Evolutionary conservation across 306 rosid species (phyloP), one percentile per base, ranked within the genome.

Genomic region (Acacia crassicarpa): DNA sequence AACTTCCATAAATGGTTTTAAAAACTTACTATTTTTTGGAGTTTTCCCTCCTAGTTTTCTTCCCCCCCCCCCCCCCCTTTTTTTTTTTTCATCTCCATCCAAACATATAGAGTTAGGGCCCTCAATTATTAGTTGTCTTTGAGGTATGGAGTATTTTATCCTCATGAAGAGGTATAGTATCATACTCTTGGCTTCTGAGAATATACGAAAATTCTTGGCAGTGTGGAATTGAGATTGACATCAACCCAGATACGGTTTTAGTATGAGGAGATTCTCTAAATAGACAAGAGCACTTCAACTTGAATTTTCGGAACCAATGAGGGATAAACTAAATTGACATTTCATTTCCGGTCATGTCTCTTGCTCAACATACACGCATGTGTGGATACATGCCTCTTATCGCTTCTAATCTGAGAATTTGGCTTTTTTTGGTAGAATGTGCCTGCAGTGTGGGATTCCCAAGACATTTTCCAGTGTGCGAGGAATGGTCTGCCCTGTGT

Each of bases 381-480:
- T 65, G 14, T 22, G 54, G 61, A 67, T 65, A 65, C 72, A 46
- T 48, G 40, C 9, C 0, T 45, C 8, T 53, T 17, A 14, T 27
- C 32, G 67, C 67, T 80, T 45, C 59, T 74, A 58, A 44, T 83
- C 67, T 84, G 23, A 81, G 16, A 62, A 20, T 53, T 62, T 53
- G 33, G 70, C n/a, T 80, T 62, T 72, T 85, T 0, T 83, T 74
- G 80, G 62, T 78, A 95, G 99, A 83, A 93, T 93, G 94, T 95
- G 99, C 85, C 77, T 95, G 90, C 99, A 87, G 83, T 95, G 99
- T 84, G 99, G 99, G 74, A 86, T 93, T 76, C 99, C 99, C 15
- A 92, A 93, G 83, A 93, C 99, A 27, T 95, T 14, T 90, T 87
- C 99, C 16, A 93, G 49, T 43, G 92, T 91, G 2, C 89, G 85